Conservation (phyloP, 495 filamentous ascomycete species). For the Clohesyomyces aquaticus region DNA sequence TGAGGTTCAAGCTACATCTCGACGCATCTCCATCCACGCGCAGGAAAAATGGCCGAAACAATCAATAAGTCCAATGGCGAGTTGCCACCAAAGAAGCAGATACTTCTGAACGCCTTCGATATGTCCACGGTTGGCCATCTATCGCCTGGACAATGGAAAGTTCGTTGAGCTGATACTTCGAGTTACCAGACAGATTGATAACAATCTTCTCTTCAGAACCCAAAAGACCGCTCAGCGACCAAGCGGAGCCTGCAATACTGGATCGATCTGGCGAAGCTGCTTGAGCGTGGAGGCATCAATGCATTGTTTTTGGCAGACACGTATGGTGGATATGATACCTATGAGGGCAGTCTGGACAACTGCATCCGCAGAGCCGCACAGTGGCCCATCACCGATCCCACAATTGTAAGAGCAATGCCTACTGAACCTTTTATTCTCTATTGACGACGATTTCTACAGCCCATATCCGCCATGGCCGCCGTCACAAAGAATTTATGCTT, state of each 20-base stretch:
- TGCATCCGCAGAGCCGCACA: constrained; percentile 58
- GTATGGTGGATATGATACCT: constrained; percentile 62
- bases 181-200: constrained; percentile 34
- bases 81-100: constrained; percentile 30
- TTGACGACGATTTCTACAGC: not conserved
- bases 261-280: constrained; percentile 62
- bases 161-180: not conserved
- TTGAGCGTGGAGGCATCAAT: constrained; percentile 63
- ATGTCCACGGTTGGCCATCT: constrained; percentile 49
- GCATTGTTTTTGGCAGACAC: constrained; percentile 66
- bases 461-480: constrained; percentile 27
- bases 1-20: no score
- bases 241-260: constrained; percentile 63
- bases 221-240: constrained; percentile 58
- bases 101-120: no score
- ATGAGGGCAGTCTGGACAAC: constrained; percentile 59
- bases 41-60: not conserved
- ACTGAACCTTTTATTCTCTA: no score
- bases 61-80: not conserved
- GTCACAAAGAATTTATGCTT: constrained; percentile 29
- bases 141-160: constrained; percentile 57
- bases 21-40: no score
- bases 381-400: constrained; percentile 61
- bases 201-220: constrained; percentile 49
- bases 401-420: constrained; percentile 50